A percentile compares a stretch with the other conserved stretches of the same genome.
Evolutionary conservation across 2,329 filamentous ascomycete species (phyloP).

Genomic region (Dendryphion nanum): DNA sequence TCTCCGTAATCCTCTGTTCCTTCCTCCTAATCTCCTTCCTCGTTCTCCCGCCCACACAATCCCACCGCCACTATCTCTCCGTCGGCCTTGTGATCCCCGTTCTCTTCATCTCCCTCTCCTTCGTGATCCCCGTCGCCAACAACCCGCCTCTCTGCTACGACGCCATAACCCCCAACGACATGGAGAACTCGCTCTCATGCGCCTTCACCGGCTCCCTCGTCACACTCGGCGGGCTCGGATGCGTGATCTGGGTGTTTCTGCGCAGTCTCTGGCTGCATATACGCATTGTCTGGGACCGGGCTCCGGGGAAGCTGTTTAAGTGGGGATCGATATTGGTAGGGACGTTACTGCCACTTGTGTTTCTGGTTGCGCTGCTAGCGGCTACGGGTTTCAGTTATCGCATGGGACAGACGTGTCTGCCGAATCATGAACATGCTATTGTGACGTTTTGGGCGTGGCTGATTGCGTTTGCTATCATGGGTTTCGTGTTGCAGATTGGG

Average conservation of each 20-base stretch:
- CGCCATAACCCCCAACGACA: conserved; percentile 80
- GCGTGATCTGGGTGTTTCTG: conserved; percentile 66
- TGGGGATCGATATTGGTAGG: conserved; percentile 29
- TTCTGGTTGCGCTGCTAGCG: conserved; percentile 28
- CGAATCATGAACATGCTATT: conserved; percentile 34
- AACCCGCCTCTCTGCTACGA: conserved; percentile 77
- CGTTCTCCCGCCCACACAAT: conserved; percentile 76
- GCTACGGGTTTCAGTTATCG: conserved; percentile 39
- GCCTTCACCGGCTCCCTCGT: conserved; percentile 77
- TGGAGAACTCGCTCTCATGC: conserved; percentile 71
- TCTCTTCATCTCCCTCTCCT: conserved; percentile 76
- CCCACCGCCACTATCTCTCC: conserved; percentile 83
- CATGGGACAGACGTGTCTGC: conserved; percentile 36
- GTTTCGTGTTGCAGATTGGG: conserved; percentile 27
- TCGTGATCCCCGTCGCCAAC: conserved; percentile 75
- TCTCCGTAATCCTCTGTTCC: conserved; percentile 66
- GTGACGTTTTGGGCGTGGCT: conserved; percentile 40
- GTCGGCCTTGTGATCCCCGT: conserved; percentile 73
- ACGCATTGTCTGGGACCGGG: conserved; percentile 37
- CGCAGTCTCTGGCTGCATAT: conserved; percentile 40
- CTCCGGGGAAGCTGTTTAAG: conserved; percentile 30
- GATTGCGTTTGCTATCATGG: conserved; percentile 28
- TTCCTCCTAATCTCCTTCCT: conserved; percentile 76
- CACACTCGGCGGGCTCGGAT: conserved; percentile 74
- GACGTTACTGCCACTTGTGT: conserved; percentile 27